These are phyloP conservation scores for Puccinia hordei DNA, from an alignment of 1,284 basidiomycete genomes.

Conservation along the genomic window DNA sequence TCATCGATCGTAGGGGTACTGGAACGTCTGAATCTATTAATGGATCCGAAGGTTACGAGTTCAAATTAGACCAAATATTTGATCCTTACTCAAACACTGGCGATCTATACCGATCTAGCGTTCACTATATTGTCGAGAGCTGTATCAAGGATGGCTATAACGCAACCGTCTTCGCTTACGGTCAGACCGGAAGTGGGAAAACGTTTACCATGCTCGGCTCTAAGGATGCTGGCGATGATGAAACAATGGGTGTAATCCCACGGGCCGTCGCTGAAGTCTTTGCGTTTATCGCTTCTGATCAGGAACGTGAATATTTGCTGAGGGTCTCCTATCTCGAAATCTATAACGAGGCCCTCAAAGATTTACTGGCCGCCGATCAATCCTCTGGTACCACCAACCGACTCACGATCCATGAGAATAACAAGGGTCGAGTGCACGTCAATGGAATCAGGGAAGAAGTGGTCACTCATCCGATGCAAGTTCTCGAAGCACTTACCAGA, in stretches of 20 bases:
- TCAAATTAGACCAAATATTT: conserved; percentile 42
- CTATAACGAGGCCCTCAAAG: conserved; percentile 66
- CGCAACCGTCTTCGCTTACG: conserved; percentile 91
- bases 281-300: conserved; percentile 61
- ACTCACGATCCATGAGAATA: conserved; percentile 45
- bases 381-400: conserved; percentile 1
- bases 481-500: conserved; percentile 77
- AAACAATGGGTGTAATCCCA: conserved; percentile 91
- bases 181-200: conserved; percentile 82
- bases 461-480: conserved; percentile 82
- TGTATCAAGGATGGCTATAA: conserved; percentile 93
- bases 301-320: conserved; percentile 61
- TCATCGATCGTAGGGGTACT: conserved; percentile 49
- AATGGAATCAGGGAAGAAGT: conserved; percentile 83
- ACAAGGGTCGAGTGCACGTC: conserved; percentile 60
- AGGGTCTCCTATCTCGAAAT: conserved; percentile 66
- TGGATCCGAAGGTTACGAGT: conserved; percentile 50
- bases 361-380: conserved; percentile 59
- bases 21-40: conserved; percentile 48
- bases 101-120: conserved; percentile 35
- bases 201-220: conserved; percentile 71
- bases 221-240: conserved; percentile 66
- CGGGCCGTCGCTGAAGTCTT: conserved; percentile 72
- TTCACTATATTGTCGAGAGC: conserved; percentile 65
- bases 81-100: conserved; percentile 32